These are phyloP conservation scores for Phytophthora ramorum DNA, from an alignment of 352 stramenopile genomes.

Conservation along the genomic window DNA sequence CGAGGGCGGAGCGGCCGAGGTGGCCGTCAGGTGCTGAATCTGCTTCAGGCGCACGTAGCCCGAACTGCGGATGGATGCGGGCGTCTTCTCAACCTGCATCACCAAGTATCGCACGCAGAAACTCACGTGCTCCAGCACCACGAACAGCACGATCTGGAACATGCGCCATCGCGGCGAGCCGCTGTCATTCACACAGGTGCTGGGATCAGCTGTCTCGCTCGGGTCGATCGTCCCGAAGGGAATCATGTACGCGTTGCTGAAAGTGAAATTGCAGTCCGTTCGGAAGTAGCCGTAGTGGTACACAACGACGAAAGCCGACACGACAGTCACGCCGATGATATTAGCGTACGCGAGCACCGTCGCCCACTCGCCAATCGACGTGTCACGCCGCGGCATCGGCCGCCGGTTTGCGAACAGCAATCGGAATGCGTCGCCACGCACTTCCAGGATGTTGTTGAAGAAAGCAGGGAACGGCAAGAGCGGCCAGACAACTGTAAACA, in stretches of 20 bases:
- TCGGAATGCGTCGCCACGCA: constrained; percentile 84
- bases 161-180: constrained; percentile 61
- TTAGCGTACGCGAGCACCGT: constrained; percentile 88
- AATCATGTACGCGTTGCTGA: constrained; percentile 74
- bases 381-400: constrained; percentile 84
- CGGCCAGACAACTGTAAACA: constrained; percentile 93
- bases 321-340: constrained; percentile 85
- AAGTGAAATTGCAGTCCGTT: constrained; percentile 79
- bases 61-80: constrained; percentile 73
- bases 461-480: constrained; percentile 87
- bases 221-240: constrained; percentile 69
- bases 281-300: constrained; percentile 88
- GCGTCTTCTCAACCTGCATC: constrained; percentile 79
- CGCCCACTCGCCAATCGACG: constrained; percentile 84
- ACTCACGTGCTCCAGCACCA: constrained; percentile 81
- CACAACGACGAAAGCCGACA: constrained; percentile 82
- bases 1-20: constrained; percentile 54
- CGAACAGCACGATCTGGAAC: constrained; percentile 84
- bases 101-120: constrained; percentile 90
- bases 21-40: constrained; percentile 77
- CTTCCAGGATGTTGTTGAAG: constrained; percentile 88
- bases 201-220: constrained; percentile 38
- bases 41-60: constrained; percentile 82
- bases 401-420: constrained; percentile 81
- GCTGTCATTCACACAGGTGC: constrained; percentile 54